Base-by-base conservation (phyloP, 345 rosid species). In the Erysimum cheiranthoides region DNA sequence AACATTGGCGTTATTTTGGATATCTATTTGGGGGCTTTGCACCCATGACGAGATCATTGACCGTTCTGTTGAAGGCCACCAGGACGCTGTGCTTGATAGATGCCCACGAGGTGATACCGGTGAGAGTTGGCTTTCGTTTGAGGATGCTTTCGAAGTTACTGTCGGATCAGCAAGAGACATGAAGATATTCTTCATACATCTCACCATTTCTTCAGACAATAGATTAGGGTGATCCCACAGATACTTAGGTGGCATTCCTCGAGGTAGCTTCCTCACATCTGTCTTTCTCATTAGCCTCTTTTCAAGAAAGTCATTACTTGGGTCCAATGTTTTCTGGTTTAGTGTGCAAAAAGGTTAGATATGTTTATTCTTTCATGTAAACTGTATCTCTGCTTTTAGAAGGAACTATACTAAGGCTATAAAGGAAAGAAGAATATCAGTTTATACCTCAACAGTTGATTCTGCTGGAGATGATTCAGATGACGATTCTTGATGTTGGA, bases 181-280 rank as follows among this genome's bases (percentile, higher is more conserved):
- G 77, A 85, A 93, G 73, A 93, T 89, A 61, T 93, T 85, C 84
- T 88, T 88, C 98, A 93, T 93, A 84, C 96, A 93, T 73, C 85
- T 77, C 50, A 91, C 93, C 96, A 93, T 93, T 81, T 91, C 91
- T 82, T 93, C 94, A 3, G 96, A 89, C 52, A 94, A 76, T 71
- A 68, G 83, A 78, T 90, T 92, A 64, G 98, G 98, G 63, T 87
- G 82, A 84, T 87, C 86, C 90, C 93, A 89, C 17, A 93, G 83
- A 74, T 84, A 84, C 82, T 86, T 87, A 52, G 84, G 82, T 50
- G 84, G 80, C 70, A 86, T 68, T 71, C 79, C 89, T 68, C 82
- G 87, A 51, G 86, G 80, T 70, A 82, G 65, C 82, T 84, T 86
- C 76, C 67, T 80, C 31, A 66, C 59, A 71, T 75, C 84, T 42